Percentiles rank a stretch among this genome's conserved stretches.
Evolutionary conservation across 495 filamentous ascomycete genomes (phyloP).

Genomic region (Rusavskia elegans): DNA sequence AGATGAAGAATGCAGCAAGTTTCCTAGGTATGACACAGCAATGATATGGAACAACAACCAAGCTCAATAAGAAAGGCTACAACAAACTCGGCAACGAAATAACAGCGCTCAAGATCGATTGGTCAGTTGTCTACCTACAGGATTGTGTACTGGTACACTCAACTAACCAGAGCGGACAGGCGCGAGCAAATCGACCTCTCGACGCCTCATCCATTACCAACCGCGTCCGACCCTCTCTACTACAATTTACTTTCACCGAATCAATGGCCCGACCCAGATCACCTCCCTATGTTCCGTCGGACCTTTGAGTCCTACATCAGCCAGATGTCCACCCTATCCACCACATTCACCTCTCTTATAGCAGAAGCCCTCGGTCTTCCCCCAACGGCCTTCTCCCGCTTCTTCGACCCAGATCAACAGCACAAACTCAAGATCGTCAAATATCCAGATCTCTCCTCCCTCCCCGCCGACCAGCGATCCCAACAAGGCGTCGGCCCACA

Average conservation of each 20-base stretch:
- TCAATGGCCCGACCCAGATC: slow-evolving; percentile 64
- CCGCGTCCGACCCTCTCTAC: slow-evolving; percentile 8
- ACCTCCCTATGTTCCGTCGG: slow-evolving; percentile 56
- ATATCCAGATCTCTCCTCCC: slow-evolving; percentile 48
- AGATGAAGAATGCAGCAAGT: slow-evolving; percentile 72
- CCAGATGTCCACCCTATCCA: slow-evolving; percentile 51
- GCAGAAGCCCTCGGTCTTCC: slow-evolving; percentile 75
- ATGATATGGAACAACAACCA: neutral
- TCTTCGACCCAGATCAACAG: slow-evolving; percentile 69
- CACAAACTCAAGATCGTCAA: slow-evolving; percentile 91
- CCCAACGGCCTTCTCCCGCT: slow-evolving; percentile 55
- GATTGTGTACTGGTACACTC: neutral
- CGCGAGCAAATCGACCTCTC: slow-evolving; percentile 88
- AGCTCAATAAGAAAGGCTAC: slow-evolving; percentile 19
- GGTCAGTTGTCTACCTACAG: slow-evolving; percentile 5
- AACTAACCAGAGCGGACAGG: slow-evolving; percentile 30
- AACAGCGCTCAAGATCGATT: slow-evolving; percentile 26
- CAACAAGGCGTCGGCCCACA: slow-evolving; percentile 71
- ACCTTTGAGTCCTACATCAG: slow-evolving; percentile 60
- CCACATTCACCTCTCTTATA: slow-evolving; percentile 67
- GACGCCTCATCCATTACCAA: slow-evolving; percentile 19
- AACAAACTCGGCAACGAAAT: slow-evolving; percentile 32
- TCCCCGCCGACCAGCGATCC: slow-evolving; percentile 14
- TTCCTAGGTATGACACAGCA: slow-evolving; percentile 21
- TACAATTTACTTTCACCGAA: slow-evolving; percentile 18